Conservation (phyloP, 129 eudicot species). For the Flaveria linearis region DNA sequence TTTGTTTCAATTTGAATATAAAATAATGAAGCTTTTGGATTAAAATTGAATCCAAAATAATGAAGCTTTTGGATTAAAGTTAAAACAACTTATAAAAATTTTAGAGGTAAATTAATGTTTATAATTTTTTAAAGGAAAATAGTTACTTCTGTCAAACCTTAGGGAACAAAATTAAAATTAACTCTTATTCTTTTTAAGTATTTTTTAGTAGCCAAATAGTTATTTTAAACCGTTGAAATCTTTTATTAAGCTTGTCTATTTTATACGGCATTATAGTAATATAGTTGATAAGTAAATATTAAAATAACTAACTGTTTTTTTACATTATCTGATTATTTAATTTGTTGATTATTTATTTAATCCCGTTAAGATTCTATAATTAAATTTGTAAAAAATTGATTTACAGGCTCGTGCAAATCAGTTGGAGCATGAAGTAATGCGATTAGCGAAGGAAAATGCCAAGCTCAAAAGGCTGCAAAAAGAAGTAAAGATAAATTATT, state of each 20-base stretch:
- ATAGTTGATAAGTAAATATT: neutral
- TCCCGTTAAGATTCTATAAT: neutral
- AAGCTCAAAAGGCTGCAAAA: conserved; percentile 43
- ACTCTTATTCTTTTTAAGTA: too few species aligned
- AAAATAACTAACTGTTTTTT: neutral
- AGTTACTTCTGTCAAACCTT: too few species aligned
- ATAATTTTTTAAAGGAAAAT: too few species aligned
- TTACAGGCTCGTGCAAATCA: conserved; percentile 49
- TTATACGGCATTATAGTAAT: neutral
- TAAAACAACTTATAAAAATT: too few species aligned
- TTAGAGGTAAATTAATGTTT: too few species aligned
- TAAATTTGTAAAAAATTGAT: neutral
- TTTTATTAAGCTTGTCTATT: neutral
- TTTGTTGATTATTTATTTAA: neutral
- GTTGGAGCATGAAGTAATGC: conserved; percentile 42
- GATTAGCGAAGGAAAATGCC: conserved; percentile 52
- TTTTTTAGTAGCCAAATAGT: too few species aligned
- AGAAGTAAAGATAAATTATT: conserved; percentile 31
- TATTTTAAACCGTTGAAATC: too few species aligned
- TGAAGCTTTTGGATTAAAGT: too few species aligned
- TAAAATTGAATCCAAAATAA: too few species aligned
- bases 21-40: too few species aligned
- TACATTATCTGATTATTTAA: neutral
- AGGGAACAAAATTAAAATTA: too few species aligned
- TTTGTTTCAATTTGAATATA: too few species aligned